Evolutionary conservation across 345 rosid species (phyloP), one percentile per base, ranked within the genome.

Genomic region (Triadica sebifera): DNA sequence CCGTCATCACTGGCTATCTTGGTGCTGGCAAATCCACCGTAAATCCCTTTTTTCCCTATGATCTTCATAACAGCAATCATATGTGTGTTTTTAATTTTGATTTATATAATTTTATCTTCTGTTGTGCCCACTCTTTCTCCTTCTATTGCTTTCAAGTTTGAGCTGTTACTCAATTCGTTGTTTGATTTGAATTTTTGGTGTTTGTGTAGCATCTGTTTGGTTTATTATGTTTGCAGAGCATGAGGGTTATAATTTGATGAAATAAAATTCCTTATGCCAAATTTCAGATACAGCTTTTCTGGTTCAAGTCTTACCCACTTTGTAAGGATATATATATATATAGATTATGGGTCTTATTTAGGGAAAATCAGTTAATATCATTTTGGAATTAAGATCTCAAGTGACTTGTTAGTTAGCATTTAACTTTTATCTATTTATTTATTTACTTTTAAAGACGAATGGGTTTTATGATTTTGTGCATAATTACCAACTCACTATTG

Each of bases 1-100:
- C 94, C 52, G 88, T 94, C 72, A 84, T 94, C 86, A 89, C 98
- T 0, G 98, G 98, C 72, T 94, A 92, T 80, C 93, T 94, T 72
- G 98, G 98, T 60, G 90, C 97, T 68, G 98, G 98, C 37, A 91
- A 91, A 77, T 94, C 98, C 85, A 94, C 97, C 7, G 96, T 94
- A 86, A 85, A 69, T 38, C n/a, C 34, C 56, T 25, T 53, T 25
- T 16, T 66, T 75, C 22, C 70, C 17, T 5, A 4, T 15, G 17
- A 6, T 67, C 51, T 73, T 13, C 4, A 20, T 15, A 41, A 45
- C 9, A 17, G 5, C 38, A 47, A 47, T 34, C 3, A 38, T 51
- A 12, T 68, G 19, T 55, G 59, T 25, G 34, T 19, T 55, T 19
- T 53, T 53, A 1, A 16, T 20, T 20, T 53, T 53, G n/a, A n/a